Evolutionary conservation across 495 filamentous ascomycete species (phyloP), one percentile per base, ranked within the genome.

Genomic region (Annulohypoxylon nitens): DNA sequence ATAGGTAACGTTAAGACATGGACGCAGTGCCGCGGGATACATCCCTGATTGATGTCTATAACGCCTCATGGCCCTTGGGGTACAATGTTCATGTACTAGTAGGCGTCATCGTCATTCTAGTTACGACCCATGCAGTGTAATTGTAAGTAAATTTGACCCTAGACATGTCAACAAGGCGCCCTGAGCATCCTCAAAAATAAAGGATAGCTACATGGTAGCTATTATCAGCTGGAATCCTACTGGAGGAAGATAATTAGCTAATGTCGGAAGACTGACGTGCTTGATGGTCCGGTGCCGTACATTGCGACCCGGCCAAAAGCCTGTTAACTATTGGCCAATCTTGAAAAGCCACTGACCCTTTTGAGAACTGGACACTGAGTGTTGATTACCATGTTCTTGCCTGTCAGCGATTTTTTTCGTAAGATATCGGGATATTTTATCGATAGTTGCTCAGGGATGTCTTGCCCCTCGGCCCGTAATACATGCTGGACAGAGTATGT

Each of bases 41-140:
- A 50, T 70, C 69, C 69, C 69, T 71, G 39, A 54, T n/a, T 53
- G 41, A 43, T 59, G 68, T 59, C 54, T 64, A 45, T 54, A 45
- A 55, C 41, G 25, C 9, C 14, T 48, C 8, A 53, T 33, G 36
- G 53, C 23, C 37, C 16, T 53, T 20, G 48, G 48, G 64, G 37
- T 26, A 57, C 12, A 16, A 11, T 36, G 20, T 50, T 14, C 18
- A 12, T 14, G 23, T 30, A 51, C 30, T 30, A 30, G 30, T 30
- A 30, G 30, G 30, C 30, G 33, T 41, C 30, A 53, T 63, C 39
- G 18, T 18, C 50, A 57, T 69, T 34, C 23, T 41, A 30, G 33
- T 11, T 18, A 18, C n/a, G 4, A 54, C 54, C 54, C 8, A 47
- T 47, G 54, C 34, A n/a, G n/a, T 60, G 36, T 30, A 30, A 30